phyloP scores from a whole-genome alignment of 805 yeast genomes.

The Candida taoyuanica region DNA sequence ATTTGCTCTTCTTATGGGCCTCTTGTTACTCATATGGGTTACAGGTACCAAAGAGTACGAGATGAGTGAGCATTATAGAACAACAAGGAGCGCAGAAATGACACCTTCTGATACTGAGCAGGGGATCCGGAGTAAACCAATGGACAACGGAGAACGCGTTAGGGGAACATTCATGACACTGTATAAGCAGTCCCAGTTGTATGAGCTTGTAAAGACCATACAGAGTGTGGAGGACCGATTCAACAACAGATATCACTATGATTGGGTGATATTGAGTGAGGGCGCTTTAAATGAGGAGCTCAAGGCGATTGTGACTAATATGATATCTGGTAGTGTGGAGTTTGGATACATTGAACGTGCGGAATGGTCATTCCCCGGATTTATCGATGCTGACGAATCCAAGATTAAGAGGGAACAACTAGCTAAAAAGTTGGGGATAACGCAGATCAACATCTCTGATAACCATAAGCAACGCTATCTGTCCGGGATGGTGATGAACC shows the following conservation, averaged over 20 bases:
- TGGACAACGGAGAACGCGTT: constrained; percentile 26
- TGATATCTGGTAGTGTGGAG: constrained; percentile 51
- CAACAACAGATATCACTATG: constrained; percentile 56
- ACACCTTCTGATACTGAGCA: constrained; percentile 5
- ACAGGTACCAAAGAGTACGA: no score
- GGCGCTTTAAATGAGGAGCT: constrained; percentile 52
- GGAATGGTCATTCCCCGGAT: constrained; percentile 65
- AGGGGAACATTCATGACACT: constrained; percentile 60
- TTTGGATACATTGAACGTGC: constrained; percentile 53
- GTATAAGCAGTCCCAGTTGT: constrained; percentile 3
- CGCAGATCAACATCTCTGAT: constrained; percentile 45
- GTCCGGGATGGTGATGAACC: constrained; percentile 53
- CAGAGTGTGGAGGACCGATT: constrained; percentile 72
- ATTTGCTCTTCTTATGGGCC: no score
- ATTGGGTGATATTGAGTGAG: constrained; percentile 74
- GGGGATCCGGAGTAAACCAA: constrained; percentile 3
- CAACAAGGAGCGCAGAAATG: no score
- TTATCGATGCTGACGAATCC: constrained; percentile 48
- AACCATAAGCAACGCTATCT: constrained; percentile 53
- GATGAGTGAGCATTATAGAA: no score
- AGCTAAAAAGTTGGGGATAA: constrained; percentile 41
- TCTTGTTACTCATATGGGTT: no score
- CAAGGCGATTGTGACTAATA: constrained; percentile 35
- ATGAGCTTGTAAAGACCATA: constrained; percentile 49
- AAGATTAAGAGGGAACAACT: constrained; percentile 37